phyloP scores from a whole-genome alignment of 768 basidiomycete species.

The Kwoniella bestiolae region DNA sequence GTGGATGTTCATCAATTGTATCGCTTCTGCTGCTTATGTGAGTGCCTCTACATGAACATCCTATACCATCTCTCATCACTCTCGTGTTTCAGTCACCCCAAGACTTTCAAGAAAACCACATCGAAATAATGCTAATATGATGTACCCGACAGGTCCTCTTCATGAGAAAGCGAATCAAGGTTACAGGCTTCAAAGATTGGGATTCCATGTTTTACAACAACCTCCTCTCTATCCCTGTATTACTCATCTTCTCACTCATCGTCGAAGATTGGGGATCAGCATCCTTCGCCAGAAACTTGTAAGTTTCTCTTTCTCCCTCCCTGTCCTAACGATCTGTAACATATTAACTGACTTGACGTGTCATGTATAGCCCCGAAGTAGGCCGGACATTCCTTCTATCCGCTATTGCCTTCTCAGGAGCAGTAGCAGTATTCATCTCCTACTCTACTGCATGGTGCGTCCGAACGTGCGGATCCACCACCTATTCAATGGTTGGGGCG shows the following conservation, averaged over 20 bases:
- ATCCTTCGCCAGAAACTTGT: slow-evolving; percentile 86
- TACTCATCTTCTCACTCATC: slow-evolving; percentile 77
- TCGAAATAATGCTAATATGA: not conserved
- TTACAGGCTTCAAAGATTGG: slow-evolving; percentile 95
- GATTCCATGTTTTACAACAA: slow-evolving; percentile 99
- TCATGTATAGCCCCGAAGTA: slow-evolving; percentile 70
- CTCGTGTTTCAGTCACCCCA: too few species aligned
- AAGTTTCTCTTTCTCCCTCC: slow-evolving; percentile 56
- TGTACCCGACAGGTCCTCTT: slow-evolving; percentile 71
- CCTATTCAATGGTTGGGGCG: slow-evolving; percentile 99
- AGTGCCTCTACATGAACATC: slow-evolving; percentile 56
- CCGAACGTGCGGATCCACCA: slow-evolving; percentile 92
- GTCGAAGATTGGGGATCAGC: slow-evolving; percentile 86
- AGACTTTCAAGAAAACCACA: too few species aligned
- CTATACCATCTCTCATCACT: too few species aligned
- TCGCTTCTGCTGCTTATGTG: slow-evolving; percentile 87
- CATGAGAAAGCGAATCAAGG: slow-evolving; percentile 96
- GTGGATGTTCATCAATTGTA: slow-evolving; percentile 95
- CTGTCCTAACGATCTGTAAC: slow-evolving; percentile 1
- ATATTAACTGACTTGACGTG: not conserved
- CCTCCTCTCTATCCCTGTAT: slow-evolving; percentile 86
- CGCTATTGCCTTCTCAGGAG: slow-evolving; percentile 95
- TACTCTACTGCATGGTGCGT: slow-evolving; percentile 99
- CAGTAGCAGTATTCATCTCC: slow-evolving; percentile 94
- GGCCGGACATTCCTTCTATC: slow-evolving; percentile 76